Evolutionary conservation across 2,329 filamentous ascomycete genomes (phyloP).

Genomic region (Sporothrix luriei): DNA sequence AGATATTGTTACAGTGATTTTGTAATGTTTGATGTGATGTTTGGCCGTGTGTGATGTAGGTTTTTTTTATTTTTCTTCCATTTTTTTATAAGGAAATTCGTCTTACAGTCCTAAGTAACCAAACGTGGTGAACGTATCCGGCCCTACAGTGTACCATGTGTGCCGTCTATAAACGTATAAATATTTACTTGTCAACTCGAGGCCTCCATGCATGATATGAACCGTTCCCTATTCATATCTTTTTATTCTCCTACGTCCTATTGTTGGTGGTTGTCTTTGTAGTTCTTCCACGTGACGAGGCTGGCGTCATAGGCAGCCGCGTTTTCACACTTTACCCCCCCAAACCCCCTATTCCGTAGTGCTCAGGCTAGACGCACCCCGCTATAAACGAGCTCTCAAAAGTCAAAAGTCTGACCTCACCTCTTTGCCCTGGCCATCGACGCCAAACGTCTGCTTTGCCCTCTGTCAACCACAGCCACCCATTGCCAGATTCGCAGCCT

Average conservation of each 20-base stretch:
- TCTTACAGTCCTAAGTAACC: no score
- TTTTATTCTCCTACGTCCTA: neutral
- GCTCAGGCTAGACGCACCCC: slow-evolving; percentile 14
- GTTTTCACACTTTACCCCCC: neutral
- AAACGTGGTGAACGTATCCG: no score
- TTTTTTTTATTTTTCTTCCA: no score
- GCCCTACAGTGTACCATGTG: no score
- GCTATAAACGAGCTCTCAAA: neutral
- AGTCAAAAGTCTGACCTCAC: neutral
- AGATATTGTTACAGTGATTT: slow-evolving; percentile 1
- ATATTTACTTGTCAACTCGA: neutral
- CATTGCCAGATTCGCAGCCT: neutral
- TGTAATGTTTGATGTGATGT: neutral
- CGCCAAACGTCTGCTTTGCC: neutral
- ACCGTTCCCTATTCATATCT: neutral
- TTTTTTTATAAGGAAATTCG: no score
- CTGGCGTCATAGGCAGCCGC: slow-evolving; percentile 24
- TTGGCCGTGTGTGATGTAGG: no score
- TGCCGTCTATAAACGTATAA: neutral
- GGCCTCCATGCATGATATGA: no score
- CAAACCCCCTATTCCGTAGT: neutral
- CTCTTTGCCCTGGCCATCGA: neutral
- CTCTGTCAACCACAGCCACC: neutral
- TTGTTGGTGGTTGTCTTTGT: neutral
- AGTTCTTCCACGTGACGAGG: slow-evolving; percentile 7